These are phyloP conservation scores for Umbelopsis isabellina DNA, from an alignment of 192 early-diverging fungal genomes.

Conservation along the genomic window DNA sequence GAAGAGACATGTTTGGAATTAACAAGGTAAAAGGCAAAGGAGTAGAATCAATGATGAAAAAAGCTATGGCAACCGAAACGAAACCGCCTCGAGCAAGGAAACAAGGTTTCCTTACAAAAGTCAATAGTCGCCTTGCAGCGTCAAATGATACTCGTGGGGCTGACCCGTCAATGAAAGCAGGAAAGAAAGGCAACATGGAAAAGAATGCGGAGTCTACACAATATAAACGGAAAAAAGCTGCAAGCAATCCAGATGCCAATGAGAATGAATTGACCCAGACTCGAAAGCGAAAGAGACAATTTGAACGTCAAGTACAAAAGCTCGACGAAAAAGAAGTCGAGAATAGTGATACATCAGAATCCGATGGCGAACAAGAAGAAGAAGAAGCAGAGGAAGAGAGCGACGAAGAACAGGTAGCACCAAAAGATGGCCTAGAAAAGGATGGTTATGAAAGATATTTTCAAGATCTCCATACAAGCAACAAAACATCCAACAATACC, in stretches of 20 bases:
- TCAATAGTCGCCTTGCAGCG: neutral
- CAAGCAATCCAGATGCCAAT: neutral
- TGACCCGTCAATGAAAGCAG: neutral
- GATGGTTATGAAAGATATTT: conserved; percentile 79
- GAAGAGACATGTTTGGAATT: conserved; percentile 23
- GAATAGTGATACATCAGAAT: conserved; percentile 34
- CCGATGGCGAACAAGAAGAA: conserved; percentile 32
- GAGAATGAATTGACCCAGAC: conserved; percentile 11
- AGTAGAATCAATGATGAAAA: conserved; percentile 26
- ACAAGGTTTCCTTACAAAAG: neutral
- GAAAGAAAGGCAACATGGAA: neutral
- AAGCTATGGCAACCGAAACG: neutral
- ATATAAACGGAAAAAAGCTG: neutral
- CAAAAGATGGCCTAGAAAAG: conserved; percentile 18
- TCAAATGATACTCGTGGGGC: too few relatives aligned
- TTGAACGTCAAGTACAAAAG: conserved; percentile 32
- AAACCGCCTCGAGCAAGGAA: neutral
- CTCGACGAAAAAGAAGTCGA: conserved; percentile 38
- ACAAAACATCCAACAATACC: conserved; percentile 85
- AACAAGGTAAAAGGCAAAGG: conserved; percentile 1
- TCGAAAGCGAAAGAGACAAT: conserved; percentile 12
- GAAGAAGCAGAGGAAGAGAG: conserved; percentile 40
- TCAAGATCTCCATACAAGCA: conserved; percentile 61
- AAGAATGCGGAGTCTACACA: neutral
- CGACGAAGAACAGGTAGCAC: conserved; percentile 40